Base-by-base conservation (phyloP, 2,329 filamentous ascomycete species). In the Scytalidium lignicola region DNA sequence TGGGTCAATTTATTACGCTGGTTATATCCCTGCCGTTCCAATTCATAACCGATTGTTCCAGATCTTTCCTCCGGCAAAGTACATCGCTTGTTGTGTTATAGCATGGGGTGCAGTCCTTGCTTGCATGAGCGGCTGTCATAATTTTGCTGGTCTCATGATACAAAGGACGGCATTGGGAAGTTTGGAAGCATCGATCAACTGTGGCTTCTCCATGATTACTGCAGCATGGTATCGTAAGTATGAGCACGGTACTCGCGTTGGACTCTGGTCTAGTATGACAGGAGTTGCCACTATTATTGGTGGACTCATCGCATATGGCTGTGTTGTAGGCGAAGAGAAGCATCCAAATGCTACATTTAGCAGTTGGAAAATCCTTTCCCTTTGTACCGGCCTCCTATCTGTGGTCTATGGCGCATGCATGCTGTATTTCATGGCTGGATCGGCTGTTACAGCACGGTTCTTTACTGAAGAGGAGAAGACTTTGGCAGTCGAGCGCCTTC, bases 51-150 rank as follows among this genome's bases (percentile, higher is more conserved):
- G 41, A 7, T 2, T 43, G 19, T 26, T 43, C n/a, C 41, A 43
- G 19, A 18, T 45, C 3, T 45, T 45, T 15, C 23, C 80, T 1
- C 59, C 83, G 2, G 80, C 76, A 0, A 83, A 83, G 59, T 83
- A 82, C 61, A 79, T 74, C 2, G 76, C 75, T 0, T 69, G 74
- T 46, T 81, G 76, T 58, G 74, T 83, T 50, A 69, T 82, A 45
- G 69, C 76, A 51, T 82, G 79, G 80, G 80, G 80, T 1, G 37
- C 70, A 0, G 71, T 78, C 1, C 67, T 86, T 2, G 68, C 73
- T 46, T 81, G 79, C 61, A 83, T 85, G 56, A 81, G 82, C 0
- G 80, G 74, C 0, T 77, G 79, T 1, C 67, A 73, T n/a, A 76
- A 76, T 60, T 86, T 79, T 56, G 65, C 70, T 0, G 78, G 81